Base-by-base conservation (phyloP, 78 protist genomes). In the Chrysochromulina tobinii region DNA sequence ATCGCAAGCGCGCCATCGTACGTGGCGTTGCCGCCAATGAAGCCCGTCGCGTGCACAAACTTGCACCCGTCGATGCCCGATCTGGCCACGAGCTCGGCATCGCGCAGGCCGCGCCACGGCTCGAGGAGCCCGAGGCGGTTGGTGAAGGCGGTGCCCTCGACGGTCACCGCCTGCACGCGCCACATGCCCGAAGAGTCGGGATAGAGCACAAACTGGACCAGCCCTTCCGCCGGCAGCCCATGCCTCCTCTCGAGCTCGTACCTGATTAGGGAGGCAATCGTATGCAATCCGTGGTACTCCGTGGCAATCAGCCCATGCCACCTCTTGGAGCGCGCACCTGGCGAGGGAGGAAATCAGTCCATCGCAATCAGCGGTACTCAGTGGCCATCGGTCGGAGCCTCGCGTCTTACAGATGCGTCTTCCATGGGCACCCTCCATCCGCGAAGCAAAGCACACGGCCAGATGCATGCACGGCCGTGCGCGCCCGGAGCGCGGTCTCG, bases 1-100 rank as follows among this genome's bases (percentile, higher is more conserved):
- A 96, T 93, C 38, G 17, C 27, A 21, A 95, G 50, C 25, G 95
- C 96, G 54, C 96, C 97, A n/a, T 95, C 97, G 72, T 73, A 79
- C 20, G 97, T 94, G 54, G 72, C 89, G 73, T 95, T 90, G 21
- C 99, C 99, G 18, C 99, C 98, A 88, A 97, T 97, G 92, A 97
- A 97, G 38, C 99, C 99, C 50, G 75, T 0, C 8, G 95, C 96
- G 86, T 94, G 97, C 25, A 48, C 38, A 14, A 96, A 96, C 54
- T 90, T 53, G 77, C 96, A 61, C 17, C 92, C 95, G 4, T 20
- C 57, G 57, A 96, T 79, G 48, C 94, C 97, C 25, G 77, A 3
- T 11, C 7, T 61, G 21, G 12, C 48, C 14, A 64, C 6, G 18
- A 96, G 94, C 57, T 15, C 95, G 53, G n/a, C 93, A 79, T 95